These are phyloP conservation scores for Mycena polygramma DNA, from an alignment of 768 basidiomycete species.

Conservation along the genomic window DNA sequence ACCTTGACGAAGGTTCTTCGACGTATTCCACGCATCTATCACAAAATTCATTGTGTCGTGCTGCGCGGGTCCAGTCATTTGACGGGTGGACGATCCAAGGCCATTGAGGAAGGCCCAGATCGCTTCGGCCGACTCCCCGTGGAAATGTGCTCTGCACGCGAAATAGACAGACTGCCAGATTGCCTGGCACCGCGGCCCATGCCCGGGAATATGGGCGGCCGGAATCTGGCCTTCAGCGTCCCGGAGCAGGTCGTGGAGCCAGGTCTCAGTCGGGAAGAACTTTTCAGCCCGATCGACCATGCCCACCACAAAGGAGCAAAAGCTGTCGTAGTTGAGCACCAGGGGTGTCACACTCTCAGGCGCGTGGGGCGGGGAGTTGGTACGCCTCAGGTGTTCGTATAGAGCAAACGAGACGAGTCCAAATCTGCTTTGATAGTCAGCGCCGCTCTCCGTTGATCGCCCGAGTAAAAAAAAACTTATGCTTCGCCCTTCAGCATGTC, in stretches of 20 bases:
- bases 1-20: constrained; percentile 19
- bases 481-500: constrained; percentile 29
- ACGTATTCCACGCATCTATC: constrained; percentile 23
- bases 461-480: constrained; percentile 6
- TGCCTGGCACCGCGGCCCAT: constrained; percentile 8
- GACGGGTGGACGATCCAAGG: constrained; percentile 21
- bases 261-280: constrained; percentile 20
- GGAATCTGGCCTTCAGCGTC: constrained; percentile 26
- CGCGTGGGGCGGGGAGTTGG: too few species aligned
- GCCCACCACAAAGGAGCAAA: too few species aligned
- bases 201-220: constrained; percentile 25
- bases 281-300: too few species aligned
- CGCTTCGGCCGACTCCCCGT: constrained; percentile 29
- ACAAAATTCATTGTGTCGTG: constrained; percentile 29
- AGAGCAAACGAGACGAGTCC: too few species aligned
- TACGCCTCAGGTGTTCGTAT: too few species aligned
- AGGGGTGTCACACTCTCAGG: too few species aligned
- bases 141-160: constrained; percentile 28
- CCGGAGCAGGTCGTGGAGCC: constrained; percentile 19
- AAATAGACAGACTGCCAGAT: constrained; percentile 28
- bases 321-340: too few species aligned
- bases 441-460: too few species aligned
- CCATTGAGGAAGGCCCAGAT: constrained; percentile 29
- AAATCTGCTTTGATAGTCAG: too few species aligned
- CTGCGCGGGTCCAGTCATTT: constrained; percentile 24